Evolutionary conservation across 2,329 filamentous ascomycete genomes (phyloP).

Genomic region (Hypoxylon rubiginosum): DNA sequence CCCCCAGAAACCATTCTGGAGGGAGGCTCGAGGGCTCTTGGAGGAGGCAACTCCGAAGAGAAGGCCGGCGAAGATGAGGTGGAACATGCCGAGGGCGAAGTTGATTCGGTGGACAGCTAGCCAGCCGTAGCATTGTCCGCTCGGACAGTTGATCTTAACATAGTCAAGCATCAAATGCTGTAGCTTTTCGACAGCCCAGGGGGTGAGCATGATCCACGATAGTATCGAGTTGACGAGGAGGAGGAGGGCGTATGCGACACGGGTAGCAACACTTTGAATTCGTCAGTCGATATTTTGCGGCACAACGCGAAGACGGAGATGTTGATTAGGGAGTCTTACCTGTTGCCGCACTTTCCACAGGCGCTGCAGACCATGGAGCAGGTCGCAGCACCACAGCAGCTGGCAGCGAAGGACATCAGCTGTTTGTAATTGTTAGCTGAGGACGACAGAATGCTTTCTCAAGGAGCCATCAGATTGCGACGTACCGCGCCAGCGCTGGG

Average conservation of each 20-base stretch:
- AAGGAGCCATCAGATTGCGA: constrained; percentile 42
- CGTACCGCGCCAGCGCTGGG: constrained; percentile 88
- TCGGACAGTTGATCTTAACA: constrained; percentile 93
- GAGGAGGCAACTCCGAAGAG: constrained; percentile 89
- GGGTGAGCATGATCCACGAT: constrained; percentile 99
- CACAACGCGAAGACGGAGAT: constrained; percentile 5
- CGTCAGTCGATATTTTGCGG: constrained; percentile 29
- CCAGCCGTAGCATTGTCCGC: constrained; percentile 93
- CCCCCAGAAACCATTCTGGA: constrained; percentile 99
- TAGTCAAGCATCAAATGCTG: constrained; percentile 94
- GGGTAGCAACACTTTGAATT: constrained; percentile 83
- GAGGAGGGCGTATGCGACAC: constrained; percentile 95
- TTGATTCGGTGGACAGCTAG: constrained; percentile 98
- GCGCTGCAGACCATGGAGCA: constrained; percentile 96
- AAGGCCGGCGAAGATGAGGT: constrained; percentile 85
- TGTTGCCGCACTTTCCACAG: constrained; percentile 97
- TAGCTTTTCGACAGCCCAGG: constrained; percentile 97
- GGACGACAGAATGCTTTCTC: constrained; percentile 6
- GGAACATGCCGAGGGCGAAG: constrained; percentile 95
- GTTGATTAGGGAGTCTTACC: constrained; percentile 63
- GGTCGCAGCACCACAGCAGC: constrained; percentile 96
- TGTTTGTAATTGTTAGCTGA: constrained; percentile 54
- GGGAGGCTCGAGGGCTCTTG: constrained; percentile 85
- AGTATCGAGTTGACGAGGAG: constrained; percentile 96
- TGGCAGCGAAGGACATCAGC: constrained; percentile 83